Base-by-base conservation (phyloP, 1,284 basidiomycete genomes). In the Cutaneotrichosporon dermatis region DNA sequence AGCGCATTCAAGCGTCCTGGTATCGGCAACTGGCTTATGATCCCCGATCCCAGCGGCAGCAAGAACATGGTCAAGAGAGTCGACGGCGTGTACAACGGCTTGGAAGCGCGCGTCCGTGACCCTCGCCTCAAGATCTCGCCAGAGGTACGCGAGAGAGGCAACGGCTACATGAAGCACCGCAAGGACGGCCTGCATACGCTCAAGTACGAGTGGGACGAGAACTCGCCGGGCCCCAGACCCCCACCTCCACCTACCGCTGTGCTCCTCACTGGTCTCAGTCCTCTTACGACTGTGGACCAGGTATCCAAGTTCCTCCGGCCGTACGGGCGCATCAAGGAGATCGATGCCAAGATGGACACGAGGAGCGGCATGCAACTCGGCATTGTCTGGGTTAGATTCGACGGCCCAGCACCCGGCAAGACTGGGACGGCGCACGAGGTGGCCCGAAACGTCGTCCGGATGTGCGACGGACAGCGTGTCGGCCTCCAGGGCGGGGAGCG, bases 331-430 rank as follows among this genome's bases (percentile, higher is more conserved):
- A 82, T 95, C 67, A 70, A 82, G 9, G 83, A 86, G 10, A 86
- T 90, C 59, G 88, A 93, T 64, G 84, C 88, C 41, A 90, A 93
- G 72, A 84, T 89, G 62, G 89, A 96, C 77, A 83, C 84, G 51
- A 82, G 83, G 55, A 92, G 86, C 16, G 92, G 92, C 11, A 87
- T 85, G 62, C 85, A 88, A 11, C 82, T 97, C 4, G 93, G 93
- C 6, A 85, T 97, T 44, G 86, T 90, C 54, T 86, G 85, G 71
- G 83, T 97, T 68, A 85, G 84, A 63, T 97, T 84, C 73, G 75
- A 73, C 43, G 67, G 63, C 10, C 76, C 70, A 36, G 62, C 59
- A 16, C 60, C 62, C 11, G 69, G 71, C 8, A 62, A 56, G 13
- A 50, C 57, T 8, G 67, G 68, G 3, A 69, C 69, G 0, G 69